These are phyloP conservation scores for Saccharum officinarum DNA, from an alignment of 176 grass and related monocot genomes.

Conservation along the genomic window DNA sequence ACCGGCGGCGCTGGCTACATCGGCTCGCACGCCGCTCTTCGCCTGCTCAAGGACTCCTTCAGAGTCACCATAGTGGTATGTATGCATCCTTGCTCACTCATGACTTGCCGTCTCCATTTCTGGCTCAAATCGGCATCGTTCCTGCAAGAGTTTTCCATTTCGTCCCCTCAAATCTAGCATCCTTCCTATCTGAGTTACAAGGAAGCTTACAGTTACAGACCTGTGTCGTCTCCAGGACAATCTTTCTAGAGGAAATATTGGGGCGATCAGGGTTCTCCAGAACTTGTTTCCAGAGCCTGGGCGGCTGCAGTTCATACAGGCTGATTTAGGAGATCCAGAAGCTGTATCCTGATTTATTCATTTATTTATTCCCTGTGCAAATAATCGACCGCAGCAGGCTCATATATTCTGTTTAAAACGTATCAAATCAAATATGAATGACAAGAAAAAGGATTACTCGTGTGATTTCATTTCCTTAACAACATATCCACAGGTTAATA, in stretches of 20 bases:
- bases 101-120: not conserved
- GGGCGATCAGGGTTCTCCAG: conserved; percentile 75
- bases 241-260: conserved; percentile 89
- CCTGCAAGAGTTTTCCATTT: not conserved
- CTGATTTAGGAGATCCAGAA: conserved; percentile 82
- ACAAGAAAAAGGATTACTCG: not conserved
- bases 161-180: not conserved
- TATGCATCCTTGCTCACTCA: not conserved
- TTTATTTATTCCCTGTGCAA: no score
- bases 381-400: not conserved
- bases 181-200: not conserved
- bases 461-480: not conserved
- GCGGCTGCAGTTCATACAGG: conserved; percentile 78
- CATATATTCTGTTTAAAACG: no score
- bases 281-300: conserved; percentile 66
- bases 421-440: no score
- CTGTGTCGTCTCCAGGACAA: conserved; percentile 50
- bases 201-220: not conserved
- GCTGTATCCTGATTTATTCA: conserved; percentile 50
- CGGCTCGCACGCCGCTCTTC: conserved; percentile 80
- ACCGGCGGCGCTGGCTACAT: conserved; percentile 89
- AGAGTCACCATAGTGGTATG: conserved; percentile 92
- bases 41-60: conserved; percentile 75
- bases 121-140: not conserved
- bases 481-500: conserved; percentile 53